Evolutionary conservation across 768 basidiomycete species (phyloP).

Genomic region (Clathrus columnatus): DNA sequence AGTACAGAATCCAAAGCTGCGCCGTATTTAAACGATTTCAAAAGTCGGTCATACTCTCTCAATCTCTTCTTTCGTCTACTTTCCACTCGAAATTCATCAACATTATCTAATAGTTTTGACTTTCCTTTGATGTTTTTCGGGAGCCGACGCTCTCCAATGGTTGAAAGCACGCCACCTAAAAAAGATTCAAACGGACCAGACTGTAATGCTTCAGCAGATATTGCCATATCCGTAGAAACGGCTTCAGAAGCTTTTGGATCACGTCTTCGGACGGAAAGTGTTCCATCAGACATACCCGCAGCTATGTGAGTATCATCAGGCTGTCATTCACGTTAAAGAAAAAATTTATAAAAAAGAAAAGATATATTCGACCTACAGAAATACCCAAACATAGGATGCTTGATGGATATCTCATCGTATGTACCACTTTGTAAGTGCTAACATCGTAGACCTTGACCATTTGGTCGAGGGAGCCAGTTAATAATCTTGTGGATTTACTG

Average conservation of each 20-base stretch:
- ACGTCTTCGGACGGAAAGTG: constrained; percentile 89
- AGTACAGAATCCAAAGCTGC: constrained; percentile 90
- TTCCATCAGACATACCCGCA: constrained; percentile 96
- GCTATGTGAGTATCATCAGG: constrained; percentile 96
- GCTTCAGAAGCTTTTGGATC: constrained; percentile 64
- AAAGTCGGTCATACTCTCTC: constrained; percentile 78
- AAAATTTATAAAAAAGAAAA: background rate
- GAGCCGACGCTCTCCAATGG: constrained; percentile 38
- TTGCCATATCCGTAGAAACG: constrained; percentile 24
- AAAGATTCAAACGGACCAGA: constrained; percentile 63
- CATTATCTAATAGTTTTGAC: constrained; percentile 46
- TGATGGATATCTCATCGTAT: constrained; percentile 97
- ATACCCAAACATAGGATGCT: constrained; percentile 84
- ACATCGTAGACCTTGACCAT: constrained; percentile 99
- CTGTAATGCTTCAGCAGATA: constrained; percentile 34
- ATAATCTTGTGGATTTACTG: constrained; percentile 60
- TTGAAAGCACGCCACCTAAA: constrained; percentile 43
- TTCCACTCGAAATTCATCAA: constrained; percentile 73
- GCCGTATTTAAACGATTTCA: constrained; percentile 91
- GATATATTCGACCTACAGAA: constrained; percentile 52
- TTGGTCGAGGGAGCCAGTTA: constrained; percentile 90
- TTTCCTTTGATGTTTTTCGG: constrained; percentile 35
- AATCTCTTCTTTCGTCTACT: constrained; percentile 59
- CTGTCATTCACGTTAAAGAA: constrained; percentile 30
- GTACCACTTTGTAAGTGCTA: constrained; percentile 86